phyloP scores from a whole-genome alignment of 768 basidiomycete genomes.

The Suillus tomentosus region DNA sequence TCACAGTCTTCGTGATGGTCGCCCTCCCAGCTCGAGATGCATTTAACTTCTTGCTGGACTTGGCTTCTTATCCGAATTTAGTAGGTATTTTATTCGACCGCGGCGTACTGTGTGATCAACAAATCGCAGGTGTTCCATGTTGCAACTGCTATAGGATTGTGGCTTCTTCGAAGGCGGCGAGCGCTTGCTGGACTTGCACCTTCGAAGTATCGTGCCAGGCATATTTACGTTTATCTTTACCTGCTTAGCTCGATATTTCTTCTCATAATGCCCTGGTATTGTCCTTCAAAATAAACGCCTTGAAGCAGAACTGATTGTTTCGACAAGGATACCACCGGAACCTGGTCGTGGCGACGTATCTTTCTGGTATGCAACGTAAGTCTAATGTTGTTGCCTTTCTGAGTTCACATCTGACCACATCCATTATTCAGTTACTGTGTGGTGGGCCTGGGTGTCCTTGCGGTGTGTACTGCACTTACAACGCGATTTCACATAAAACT shows the following conservation, averaged over 20 bases:
- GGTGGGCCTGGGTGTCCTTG: slow-evolving; percentile 29
- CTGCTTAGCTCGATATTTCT: slow-evolving; percentile 28
- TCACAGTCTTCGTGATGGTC: slow-evolving; percentile 45
- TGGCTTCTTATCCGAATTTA: slow-evolving; percentile 41
- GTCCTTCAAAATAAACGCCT: not conserved
- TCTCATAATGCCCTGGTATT: slow-evolving; percentile 37
- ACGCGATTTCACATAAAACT: not conserved
- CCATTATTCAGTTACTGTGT: slow-evolving; percentile 26
- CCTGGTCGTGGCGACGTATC: slow-evolving; percentile 32
- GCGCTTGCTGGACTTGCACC: slow-evolving; percentile 23
- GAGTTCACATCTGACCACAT: not conserved
- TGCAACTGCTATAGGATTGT: slow-evolving; percentile 33
- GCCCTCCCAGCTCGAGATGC: slow-evolving; percentile 44
- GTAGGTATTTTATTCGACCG: slow-evolving; percentile 24
- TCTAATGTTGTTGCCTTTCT: not conserved
- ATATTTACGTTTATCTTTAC: slow-evolving; percentile 26
- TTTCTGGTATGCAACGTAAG: slow-evolving; percentile 32
- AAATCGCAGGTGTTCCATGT: slow-evolving; percentile 26
- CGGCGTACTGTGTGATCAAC: slow-evolving; percentile 13
- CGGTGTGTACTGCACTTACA: slow-evolving; percentile 16
- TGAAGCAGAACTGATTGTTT: slow-evolving; percentile 8
- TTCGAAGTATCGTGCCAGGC: slow-evolving; percentile 23
- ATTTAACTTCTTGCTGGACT: slow-evolving; percentile 45
- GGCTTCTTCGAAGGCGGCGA: slow-evolving; percentile 32
- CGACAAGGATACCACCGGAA: slow-evolving; percentile 29